Conservation (phyloP, 1,284 basidiomycete species). For the Leccinum variabile region DNA sequence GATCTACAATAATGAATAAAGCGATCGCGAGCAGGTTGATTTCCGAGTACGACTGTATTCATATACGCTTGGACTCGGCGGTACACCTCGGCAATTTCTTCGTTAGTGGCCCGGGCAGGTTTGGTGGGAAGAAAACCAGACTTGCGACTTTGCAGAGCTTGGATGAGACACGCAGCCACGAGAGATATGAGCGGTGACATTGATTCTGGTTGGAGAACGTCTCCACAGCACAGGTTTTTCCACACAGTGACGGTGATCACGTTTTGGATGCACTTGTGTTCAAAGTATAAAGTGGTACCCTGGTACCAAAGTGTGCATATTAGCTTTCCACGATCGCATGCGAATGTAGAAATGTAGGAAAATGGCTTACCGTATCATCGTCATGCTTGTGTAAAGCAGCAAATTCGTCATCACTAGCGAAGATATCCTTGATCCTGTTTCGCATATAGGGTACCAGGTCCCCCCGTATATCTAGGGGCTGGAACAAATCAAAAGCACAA, state of each 20-base stretch:
- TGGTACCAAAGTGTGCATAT: not conserved
- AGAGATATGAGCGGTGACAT: not conserved
- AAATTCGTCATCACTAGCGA: not conserved
- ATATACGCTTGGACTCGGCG: not conserved
- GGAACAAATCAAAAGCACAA: not conserved
- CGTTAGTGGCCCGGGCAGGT: not conserved
- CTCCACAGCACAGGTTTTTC: not conserved
- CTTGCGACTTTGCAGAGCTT: not conserved
- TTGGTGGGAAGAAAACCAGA: not conserved
- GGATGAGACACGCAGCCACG: not conserved
- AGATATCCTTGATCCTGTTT: not conserved
- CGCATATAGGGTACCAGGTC: not conserved
- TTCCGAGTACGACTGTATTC: not conserved
- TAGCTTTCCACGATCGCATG: not conserved
- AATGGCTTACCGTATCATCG: not conserved
- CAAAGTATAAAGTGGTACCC: not conserved
- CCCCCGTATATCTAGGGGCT: too few relatives aligned
- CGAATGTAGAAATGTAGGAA: not conserved
- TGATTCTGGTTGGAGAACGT: not conserved
- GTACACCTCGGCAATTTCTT: not conserved
- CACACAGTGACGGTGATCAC: not conserved
- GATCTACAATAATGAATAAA: not conserved
- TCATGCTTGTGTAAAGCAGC: not conserved
- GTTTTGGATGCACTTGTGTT: not conserved
- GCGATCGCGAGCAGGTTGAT: not conserved